Evolutionary conservation across 2,329 filamentous ascomycete species (phyloP).

Genomic region (Chaetomiaceae sp.): DNA sequence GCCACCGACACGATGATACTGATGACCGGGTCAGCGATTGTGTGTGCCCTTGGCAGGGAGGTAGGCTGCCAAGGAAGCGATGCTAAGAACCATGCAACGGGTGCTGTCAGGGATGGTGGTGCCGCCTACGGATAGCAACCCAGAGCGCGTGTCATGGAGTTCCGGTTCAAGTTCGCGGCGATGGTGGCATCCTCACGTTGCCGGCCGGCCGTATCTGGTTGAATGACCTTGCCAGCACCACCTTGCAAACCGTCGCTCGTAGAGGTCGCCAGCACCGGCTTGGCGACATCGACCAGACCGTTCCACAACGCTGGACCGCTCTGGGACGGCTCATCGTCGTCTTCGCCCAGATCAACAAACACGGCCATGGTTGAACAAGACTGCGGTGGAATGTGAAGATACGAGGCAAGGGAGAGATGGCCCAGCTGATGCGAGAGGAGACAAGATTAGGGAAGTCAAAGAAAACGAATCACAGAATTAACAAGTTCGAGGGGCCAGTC

Average conservation of each 20-base stretch:
- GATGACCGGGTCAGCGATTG: conserved; percentile 24
- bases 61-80: conserved; percentile 6
- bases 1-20: conserved; percentile 75
- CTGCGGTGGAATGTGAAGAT: neutral
- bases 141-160: conserved; percentile 55
- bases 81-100: conserved; percentile 8
- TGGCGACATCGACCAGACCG: conserved; percentile 16
- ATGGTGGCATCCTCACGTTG: conserved; percentile 20
- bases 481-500: conserved; percentile 1
- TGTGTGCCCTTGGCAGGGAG: conserved; percentile 9
- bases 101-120: conserved; percentile 24
- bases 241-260: neutral
- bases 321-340: conserved; percentile 27
- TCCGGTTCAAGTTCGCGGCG: conserved; percentile 46
- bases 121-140: conserved; percentile 62
- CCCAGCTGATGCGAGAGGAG: too few relatives aligned
- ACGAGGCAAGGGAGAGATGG: neutral
- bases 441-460: too few relatives aligned
- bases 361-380: conserved; percentile 26
- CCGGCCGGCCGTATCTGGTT: neutral
- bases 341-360: conserved; percentile 30
- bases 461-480: conserved; percentile 6
- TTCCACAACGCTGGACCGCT: conserved; percentile 14
- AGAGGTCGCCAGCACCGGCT: conserved; percentile 14
- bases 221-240: neutral